Conservation (phyloP, 192 early-diverging fungal species). For the Entomortierella parvispora region DNA sequence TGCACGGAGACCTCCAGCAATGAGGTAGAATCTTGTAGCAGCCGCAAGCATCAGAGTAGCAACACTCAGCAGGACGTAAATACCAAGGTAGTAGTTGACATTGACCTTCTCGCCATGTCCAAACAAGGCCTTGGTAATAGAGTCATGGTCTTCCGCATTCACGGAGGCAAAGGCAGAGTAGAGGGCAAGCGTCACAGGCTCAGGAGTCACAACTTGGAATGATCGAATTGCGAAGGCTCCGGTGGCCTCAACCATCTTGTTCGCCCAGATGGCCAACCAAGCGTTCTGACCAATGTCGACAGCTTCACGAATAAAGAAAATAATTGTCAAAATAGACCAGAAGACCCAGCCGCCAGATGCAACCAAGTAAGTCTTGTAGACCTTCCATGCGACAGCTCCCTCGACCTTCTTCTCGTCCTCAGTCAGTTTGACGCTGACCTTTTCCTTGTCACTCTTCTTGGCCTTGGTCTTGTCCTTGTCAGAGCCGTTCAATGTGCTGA, state of each 20-base stretch:
- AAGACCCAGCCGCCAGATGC: constrained; percentile 70
- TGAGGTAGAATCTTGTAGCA: constrained; percentile 54
- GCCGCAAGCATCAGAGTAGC: constrained; percentile 49
- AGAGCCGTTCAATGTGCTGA: constrained; percentile 44
- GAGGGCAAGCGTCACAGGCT: constrained; percentile 22
- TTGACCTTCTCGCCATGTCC: constrained; percentile 47
- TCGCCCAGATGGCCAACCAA: constrained; percentile 53
- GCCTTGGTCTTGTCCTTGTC: constrained; percentile 52
- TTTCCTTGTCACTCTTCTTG: constrained; percentile 47
- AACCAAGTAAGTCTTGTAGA: constrained; percentile 82
- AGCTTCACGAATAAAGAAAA: constrained; percentile 56
- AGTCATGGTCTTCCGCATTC: constrained; percentile 10
- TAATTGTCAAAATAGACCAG: constrained; percentile 59
- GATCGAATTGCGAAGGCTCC: constrained; percentile 37
- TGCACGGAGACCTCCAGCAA: constrained; percentile 62
- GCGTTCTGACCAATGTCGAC: constrained; percentile 70
- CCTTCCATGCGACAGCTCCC: constrained; percentile 78
- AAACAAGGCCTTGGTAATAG: constrained; percentile 13
- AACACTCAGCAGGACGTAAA: constrained; percentile 70
- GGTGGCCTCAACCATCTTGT: constrained; percentile 31
- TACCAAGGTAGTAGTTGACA: constrained; percentile 69
- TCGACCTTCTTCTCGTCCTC: constrained; percentile 85
- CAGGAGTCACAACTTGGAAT: constrained; percentile 28
- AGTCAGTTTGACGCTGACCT: constrained; percentile 67
- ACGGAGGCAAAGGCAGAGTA: constrained; percentile 22